Base-by-base conservation (phyloP, 768 basidiomycete species). In the Asterophora lycoperdoides region DNA sequence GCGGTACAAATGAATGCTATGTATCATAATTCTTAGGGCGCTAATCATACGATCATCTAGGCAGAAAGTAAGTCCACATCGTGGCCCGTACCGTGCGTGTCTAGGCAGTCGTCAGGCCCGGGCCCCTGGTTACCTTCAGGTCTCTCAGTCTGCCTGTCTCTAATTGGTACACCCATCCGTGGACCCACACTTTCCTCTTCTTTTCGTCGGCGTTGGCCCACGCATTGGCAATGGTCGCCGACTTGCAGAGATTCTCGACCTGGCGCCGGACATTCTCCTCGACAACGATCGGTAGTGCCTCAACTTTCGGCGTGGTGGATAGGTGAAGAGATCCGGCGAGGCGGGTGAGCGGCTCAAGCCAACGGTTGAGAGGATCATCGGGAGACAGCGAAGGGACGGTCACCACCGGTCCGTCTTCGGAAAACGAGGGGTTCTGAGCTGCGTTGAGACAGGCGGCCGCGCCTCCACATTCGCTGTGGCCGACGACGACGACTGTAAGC, bases 401-500 rank as follows among this genome's bases (percentile, higher is more conserved):
- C 36, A 65, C 57, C 28, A 68, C 63, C 18, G 63, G 60, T 26
- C 56, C 65, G 20, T 62, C 64, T 42, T 61, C 47, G 20, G 60
- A 45, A 42, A 72, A 56, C 6, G 55, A 46, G 13, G 67, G 60
- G n/a, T 64, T 66, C 48, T 69, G 64, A 29, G 69, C 73, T 36
- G 80, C 77, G 0, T 62, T 57, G 34, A 79, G 66, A 41, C 80
- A 80, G 4, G 84, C 81, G 0, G 68, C 63, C 3, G 79, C 86
- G 44, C 92, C 92, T 46, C 89, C 92, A 62, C 92, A 95, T 47
- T 80, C 72, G 9, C 84, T 82, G 63, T 95, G 92, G 14, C 92
- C 92, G 19, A 85, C 87, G 57, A 94, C 70, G 53, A 90, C 71
- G 52, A 94, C 89, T 91, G 58, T 41, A 54, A 11, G 51, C 39